Evolutionary conservation across 148 eudicot genomes (phyloP).

Genomic region (Euryodendron excelsum): DNA sequence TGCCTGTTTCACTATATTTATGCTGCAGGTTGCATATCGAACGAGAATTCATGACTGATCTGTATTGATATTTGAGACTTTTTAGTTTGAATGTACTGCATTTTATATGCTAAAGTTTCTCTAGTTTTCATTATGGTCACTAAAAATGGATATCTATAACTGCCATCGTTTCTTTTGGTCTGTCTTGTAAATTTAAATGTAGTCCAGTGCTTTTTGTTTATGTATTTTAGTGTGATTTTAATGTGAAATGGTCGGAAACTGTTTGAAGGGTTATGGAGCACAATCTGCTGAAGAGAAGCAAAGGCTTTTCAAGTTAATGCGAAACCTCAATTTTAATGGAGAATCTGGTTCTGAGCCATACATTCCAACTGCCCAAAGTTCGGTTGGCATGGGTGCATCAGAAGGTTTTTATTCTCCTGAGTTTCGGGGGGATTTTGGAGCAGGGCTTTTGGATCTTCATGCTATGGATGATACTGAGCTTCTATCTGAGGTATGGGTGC

Average conservation of each 20-base stretch:
- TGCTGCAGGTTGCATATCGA: neutral
- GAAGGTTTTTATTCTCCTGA: constrained; percentile 80
- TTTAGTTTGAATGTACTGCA: neutral
- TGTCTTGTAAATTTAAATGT: neutral
- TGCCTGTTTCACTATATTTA: neutral
- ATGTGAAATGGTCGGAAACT: constrained; percentile 11
- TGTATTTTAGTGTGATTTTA: neutral
- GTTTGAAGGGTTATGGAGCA: constrained; percentile 88
- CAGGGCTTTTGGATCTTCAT: constrained; percentile 96
- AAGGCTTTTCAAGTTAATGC: constrained; percentile 87
- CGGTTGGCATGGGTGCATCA: constrained; percentile 41
- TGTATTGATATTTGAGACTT: neutral
- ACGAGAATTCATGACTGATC: neutral
- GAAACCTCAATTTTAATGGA: constrained; percentile 88
- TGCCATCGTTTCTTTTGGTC: neutral
- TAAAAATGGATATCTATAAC: neutral
- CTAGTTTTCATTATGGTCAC: neutral
- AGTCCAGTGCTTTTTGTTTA: neutral
- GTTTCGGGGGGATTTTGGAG: constrained; percentile 97
- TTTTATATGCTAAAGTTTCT: neutral
- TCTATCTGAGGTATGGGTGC: constrained; percentile 68
- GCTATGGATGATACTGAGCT: constrained; percentile 99
- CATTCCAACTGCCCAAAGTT: constrained; percentile 71
- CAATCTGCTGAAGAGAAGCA: constrained; percentile 98
- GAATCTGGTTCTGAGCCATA: constrained; percentile 89